Conservation (phyloP, 108 stramenopile species). For the Seminavis robusta region DNA sequence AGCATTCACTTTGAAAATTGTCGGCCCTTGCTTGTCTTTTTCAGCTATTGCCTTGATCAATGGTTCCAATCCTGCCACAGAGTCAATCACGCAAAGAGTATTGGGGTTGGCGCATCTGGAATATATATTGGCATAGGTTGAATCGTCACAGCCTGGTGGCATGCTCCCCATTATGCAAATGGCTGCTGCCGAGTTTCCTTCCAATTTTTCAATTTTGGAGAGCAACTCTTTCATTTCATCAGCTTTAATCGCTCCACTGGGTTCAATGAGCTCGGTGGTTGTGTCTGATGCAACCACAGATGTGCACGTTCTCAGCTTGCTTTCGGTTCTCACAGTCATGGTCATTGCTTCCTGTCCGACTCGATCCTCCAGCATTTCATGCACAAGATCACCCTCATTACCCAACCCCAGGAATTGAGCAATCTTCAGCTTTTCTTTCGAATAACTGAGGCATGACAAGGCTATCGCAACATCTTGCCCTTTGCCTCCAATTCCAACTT, state of each 20-base stretch:
- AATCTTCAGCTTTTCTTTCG: slow-evolving; percentile 21
- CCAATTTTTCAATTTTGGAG: slow-evolving; percentile 13
- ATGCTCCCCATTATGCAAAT: slow-evolving; percentile 84
- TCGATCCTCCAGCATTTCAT: slow-evolving; percentile 21
- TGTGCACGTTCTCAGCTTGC: slow-evolving; percentile 69
- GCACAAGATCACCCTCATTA: slow-evolving; percentile 62
- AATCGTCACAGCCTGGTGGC: slow-evolving; percentile 73
- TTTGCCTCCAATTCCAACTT: slow-evolving; percentile 81
- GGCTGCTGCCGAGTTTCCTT: slow-evolving; percentile 22
- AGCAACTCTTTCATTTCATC: slow-evolving; percentile 48
- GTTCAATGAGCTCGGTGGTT: slow-evolving; percentile 87
- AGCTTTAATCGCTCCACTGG: slow-evolving; percentile 48
- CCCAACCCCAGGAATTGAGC: slow-evolving; percentile 79
- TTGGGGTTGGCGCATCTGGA: slow-evolving; percentile 16
- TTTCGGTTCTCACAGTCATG: slow-evolving; percentile 47
- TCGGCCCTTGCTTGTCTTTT: slow-evolving; percentile 25
- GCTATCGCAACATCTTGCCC: slow-evolving; percentile 86
- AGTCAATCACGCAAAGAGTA: slow-evolving; percentile 76
- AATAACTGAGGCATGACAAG: slow-evolving; percentile 40
- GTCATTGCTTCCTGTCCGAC: slow-evolving; percentile 37
- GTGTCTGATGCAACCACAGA: slow-evolving; percentile 61
- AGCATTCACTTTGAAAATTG: slow-evolving; percentile 74
- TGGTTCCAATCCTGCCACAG: slow-evolving; percentile 62
- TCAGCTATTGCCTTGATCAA: slow-evolving; percentile 27
- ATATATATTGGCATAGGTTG: slow-evolving; percentile 66